Percentiles rank a stretch among this genome's conserved stretches.
These are phyloP conservation scores for Aspergillus neoniger DNA, from an alignment of 2,329 filamentous ascomycete genomes.

Conservation along the genomic window DNA sequence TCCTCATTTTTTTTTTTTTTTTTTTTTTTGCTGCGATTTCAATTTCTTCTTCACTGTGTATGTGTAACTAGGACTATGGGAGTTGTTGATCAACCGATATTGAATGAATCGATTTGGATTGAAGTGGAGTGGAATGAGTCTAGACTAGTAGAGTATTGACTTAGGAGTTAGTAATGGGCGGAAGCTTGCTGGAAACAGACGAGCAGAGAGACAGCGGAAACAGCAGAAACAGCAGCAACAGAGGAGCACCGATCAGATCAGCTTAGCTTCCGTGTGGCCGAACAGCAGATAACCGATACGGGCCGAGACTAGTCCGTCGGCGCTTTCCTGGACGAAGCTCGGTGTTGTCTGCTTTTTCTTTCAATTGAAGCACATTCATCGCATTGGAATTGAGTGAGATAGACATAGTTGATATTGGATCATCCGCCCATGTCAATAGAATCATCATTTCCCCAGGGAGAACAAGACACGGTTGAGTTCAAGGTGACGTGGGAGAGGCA, in stretches of 20 bases:
- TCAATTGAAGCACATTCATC: not conserved
- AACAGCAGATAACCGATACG: constrained; percentile 35
- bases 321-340: constrained; percentile 18
- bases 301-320: constrained; percentile 31
- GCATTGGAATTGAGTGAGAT: not conserved
- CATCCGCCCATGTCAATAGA: not conserved
- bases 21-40: not conserved
- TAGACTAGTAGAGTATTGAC: too few relatives aligned
- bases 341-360: constrained; percentile 3
- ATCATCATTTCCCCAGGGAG: not conserved
- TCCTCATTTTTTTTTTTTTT: not conserved
- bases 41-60: not conserved
- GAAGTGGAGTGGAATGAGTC: not conserved
- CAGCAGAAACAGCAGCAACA: too few relatives aligned
- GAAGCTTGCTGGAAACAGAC: not conserved
- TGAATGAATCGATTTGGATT: not conserved
- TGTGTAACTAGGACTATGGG: constrained; percentile 5
- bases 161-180: not conserved
- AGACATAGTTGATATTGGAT: not conserved
- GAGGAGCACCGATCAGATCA: too few relatives aligned
- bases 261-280: constrained; percentile 36
- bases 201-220: too few relatives aligned
- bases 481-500: constrained; percentile 3
- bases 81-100: constrained; percentile 3
- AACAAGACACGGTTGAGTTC: not conserved